Conservation (phyloP, 1,284 basidiomycete species). For the Puccinia polysora region DNA sequence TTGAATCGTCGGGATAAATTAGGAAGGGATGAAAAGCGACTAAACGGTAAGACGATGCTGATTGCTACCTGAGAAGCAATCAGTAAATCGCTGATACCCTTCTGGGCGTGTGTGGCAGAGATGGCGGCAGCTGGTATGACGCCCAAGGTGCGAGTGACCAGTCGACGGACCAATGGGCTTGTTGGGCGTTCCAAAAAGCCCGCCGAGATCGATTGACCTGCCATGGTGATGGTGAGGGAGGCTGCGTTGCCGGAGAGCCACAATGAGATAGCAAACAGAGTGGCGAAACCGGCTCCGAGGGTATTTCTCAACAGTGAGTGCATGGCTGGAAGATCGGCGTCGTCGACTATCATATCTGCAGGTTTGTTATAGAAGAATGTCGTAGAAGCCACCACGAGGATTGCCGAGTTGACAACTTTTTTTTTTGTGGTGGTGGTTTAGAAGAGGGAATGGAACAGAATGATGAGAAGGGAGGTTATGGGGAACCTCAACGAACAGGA, state of each 20-base stretch:
- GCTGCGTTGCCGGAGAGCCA: slow-evolving; percentile 33
- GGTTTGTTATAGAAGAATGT: slow-evolving; percentile 22
- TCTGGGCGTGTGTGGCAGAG: slow-evolving; percentile 7
- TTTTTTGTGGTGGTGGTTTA: too few relatives aligned
- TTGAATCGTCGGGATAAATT: background rate
- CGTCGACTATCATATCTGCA: background rate
- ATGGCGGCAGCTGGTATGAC: slow-evolving; percentile 27
- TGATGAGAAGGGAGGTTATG: background rate
- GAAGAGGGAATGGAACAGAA: background rate
- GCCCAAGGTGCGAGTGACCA: slow-evolving; percentile 27
- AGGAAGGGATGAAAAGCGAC: slow-evolving; percentile 1
- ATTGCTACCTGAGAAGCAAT: slow-evolving; percentile 35
- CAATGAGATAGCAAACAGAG: slow-evolving; percentile 27
- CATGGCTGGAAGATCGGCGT: slow-evolving; percentile 24
- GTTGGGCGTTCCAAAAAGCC: slow-evolving; percentile 30
- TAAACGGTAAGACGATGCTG: slow-evolving; percentile 39
- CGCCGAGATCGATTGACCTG: slow-evolving; percentile 22
- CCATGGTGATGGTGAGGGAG: slow-evolving; percentile 33
- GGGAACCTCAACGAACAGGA: background rate
- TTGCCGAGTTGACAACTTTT: slow-evolving; percentile 32
- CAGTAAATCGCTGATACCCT: slow-evolving; percentile 20
- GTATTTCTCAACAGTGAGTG: slow-evolving; percentile 16
- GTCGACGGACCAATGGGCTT: slow-evolving; percentile 27
- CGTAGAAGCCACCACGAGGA: slow-evolving; percentile 27
- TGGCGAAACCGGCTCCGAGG: slow-evolving; percentile 13